Base-by-base conservation (phyloP, 208 protist species). In the Leishmania amazonensis region DNA sequence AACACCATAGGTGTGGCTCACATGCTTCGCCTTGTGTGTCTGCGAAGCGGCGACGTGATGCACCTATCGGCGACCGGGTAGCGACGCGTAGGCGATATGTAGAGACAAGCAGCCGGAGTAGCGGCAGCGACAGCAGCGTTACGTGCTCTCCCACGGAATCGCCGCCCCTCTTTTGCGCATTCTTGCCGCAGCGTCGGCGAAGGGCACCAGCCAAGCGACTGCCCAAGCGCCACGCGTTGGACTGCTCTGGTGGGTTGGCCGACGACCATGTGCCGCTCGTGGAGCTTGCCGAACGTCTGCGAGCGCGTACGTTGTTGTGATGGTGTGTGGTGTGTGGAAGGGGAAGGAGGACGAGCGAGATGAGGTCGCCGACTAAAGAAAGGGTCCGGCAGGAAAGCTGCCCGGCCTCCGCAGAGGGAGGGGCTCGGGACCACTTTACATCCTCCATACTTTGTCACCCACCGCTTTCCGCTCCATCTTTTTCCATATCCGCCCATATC, bases 251-350 rank as follows among this genome's bases (percentile, higher is more conserved):
- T 76, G 73, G n/a, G 2, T 9, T 2, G 28, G 53, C 8, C 17
- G 75, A 79, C 53, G 80, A 31, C 35, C 75, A 83, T 42, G 21
- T 75, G 19, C 80, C 75, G 31, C 75, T 83, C 35, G 53, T 51
- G 47, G 24, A n/a, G 8, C 24, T 83, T 58, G 65, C 67, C 8
- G 13, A 65, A 28, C 40, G 57, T 38, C 35, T 38, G 38, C 58
- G 57, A 49, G 57, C 24, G 24, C 62, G 19, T 65, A 47, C 19
- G 28, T 42, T 35, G 42, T 15, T 1, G 54, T 71, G 38, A 54
- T 47, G 13, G 5, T 62, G 73, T 17, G 31, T 31, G 45, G 45
- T n/a, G 70, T 4, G 17, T 35, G 70, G 70, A 28, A 53, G 13
- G 70, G 17, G 40, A 24, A 49, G 42, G 42, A 40, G 9, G 70